Conservation (phyloP, 2,329 filamentous ascomycete species). For the Arthrobotrys iridis region DNA sequence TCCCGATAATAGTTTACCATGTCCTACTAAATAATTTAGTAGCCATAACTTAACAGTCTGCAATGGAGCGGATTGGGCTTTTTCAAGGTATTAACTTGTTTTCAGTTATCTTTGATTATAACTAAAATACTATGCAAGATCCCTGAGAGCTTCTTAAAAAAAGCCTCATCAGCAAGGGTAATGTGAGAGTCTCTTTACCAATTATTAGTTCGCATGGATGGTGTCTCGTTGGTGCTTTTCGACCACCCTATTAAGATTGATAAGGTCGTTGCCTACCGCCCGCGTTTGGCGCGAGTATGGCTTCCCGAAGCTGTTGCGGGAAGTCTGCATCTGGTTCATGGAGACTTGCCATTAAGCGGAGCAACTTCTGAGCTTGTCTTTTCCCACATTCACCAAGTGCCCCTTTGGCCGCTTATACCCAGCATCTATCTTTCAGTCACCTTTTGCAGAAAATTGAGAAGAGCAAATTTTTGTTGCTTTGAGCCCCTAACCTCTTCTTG, state of each 20-base stretch:
- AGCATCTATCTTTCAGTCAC: not conserved
- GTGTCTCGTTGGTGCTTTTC: too few relatives aligned
- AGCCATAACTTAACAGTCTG: not conserved
- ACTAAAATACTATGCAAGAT: not conserved
- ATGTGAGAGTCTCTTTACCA: too few relatives aligned
- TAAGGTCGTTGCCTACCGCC: too few relatives aligned
- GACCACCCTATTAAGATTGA: too few relatives aligned
- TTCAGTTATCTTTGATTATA: not conserved
- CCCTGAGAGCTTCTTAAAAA: not conserved
- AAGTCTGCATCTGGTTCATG: too few relatives aligned
- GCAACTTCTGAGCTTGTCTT: too few relatives aligned
- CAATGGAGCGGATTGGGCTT: not conserved
- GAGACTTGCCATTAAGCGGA: too few relatives aligned
- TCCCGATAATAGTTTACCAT: not conserved
- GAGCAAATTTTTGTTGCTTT: not conserved
- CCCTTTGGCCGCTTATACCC: too few relatives aligned
- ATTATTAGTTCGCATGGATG: too few relatives aligned
- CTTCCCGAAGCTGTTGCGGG: too few relatives aligned
- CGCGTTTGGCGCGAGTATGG: too few relatives aligned
- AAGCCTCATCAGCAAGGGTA: not conserved
- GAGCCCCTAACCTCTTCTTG: slow-evolving; percentile 6
- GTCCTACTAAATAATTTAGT: not conserved
- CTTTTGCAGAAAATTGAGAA: not conserved
- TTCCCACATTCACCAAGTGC: too few relatives aligned
- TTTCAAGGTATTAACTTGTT: not conserved